Conservation (phyloP, 2,329 filamentous ascomycete species). For the Seiridium cupressi region DNA sequence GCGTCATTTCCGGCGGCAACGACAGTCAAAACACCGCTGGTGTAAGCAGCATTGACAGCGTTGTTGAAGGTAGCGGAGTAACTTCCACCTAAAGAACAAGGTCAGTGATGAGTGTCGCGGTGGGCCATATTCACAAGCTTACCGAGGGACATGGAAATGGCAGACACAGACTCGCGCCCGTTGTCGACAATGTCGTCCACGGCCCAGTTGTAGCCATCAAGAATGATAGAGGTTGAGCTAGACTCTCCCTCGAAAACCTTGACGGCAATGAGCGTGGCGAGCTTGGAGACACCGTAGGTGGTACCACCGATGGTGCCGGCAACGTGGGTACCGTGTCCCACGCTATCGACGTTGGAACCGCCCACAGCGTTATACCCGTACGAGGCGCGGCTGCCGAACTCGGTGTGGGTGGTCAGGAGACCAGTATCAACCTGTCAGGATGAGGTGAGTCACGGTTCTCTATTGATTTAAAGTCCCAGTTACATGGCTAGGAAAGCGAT, state of each 20-base stretch:
- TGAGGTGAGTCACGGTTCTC: background rate
- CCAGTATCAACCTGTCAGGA: constrained; percentile 1
- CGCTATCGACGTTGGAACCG: constrained; percentile 12
- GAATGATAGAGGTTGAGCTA: constrained; percentile 22
- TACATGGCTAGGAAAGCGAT: background rate
- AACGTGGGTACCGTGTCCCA: constrained; percentile 42
- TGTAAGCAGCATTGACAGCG: constrained; percentile 41
- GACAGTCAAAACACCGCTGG: constrained; percentile 48
- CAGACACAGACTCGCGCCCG: constrained; percentile 37
- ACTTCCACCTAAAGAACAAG: background rate
- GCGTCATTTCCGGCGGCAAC: constrained; percentile 56
- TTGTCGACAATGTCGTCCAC: constrained; percentile 43
- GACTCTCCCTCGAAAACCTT: constrained; percentile 34
- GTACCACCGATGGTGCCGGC: constrained; percentile 42
- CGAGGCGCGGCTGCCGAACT: constrained; percentile 6
- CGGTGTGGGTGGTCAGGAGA: constrained; percentile 4
- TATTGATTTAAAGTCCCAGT: background rate
- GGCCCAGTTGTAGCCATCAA: constrained; percentile 35
- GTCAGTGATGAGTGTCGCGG: background rate
- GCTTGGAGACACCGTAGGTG: constrained; percentile 44
- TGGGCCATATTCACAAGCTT: constrained; percentile 20
- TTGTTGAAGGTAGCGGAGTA: constrained; percentile 38
- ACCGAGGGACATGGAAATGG: constrained; percentile 55
- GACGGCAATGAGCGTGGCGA: constrained; percentile 36
- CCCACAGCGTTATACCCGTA: constrained; percentile 22